Conservation (phyloP, 2,329 filamentous ascomycete species). For the Chaetomium globosum region DNA sequence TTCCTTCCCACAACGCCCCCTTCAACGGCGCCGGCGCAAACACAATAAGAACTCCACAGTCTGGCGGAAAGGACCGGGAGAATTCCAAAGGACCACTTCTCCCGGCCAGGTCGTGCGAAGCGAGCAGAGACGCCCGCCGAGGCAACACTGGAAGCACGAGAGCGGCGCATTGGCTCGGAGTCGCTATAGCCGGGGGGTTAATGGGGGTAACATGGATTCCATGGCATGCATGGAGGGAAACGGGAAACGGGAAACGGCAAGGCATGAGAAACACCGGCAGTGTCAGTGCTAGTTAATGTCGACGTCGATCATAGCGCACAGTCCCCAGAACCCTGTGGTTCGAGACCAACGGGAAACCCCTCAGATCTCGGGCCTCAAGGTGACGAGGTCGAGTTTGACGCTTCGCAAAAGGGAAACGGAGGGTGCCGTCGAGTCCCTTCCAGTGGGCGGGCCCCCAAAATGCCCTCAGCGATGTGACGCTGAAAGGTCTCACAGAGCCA, state of each 20-base stretch:
- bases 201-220: not conserved
- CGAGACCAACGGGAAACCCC: not conserved
- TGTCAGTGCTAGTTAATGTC: slow-evolving; percentile 6
- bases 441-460: not conserved
- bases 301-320: slow-evolving; percentile 22
- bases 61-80: not conserved
- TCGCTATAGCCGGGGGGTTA: slow-evolving; percentile 7
- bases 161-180: slow-evolving; percentile 15
- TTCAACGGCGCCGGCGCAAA: not conserved
- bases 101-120: not conserved
- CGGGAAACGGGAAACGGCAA: slow-evolving; percentile 11
- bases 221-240: slow-evolving; percentile 10
- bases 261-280: slow-evolving; percentile 13
- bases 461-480: slow-evolving; percentile 21
- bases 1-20: no score
- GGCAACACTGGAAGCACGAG: not conserved
- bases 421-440: slow-evolving; percentile 4
- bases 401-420: not conserved
- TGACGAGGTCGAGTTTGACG: slow-evolving; percentile 5
- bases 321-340: not conserved
- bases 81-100: not conserved
- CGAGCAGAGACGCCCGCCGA: not conserved
- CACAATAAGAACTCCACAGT: not conserved
- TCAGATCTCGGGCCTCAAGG: not conserved
- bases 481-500: slow-evolving; percentile 23